Evolutionary conservation across 768 basidiomycete genomes (phyloP), one percentile per base, ranked within the genome.

Genomic region (Serendipita sp.): DNA sequence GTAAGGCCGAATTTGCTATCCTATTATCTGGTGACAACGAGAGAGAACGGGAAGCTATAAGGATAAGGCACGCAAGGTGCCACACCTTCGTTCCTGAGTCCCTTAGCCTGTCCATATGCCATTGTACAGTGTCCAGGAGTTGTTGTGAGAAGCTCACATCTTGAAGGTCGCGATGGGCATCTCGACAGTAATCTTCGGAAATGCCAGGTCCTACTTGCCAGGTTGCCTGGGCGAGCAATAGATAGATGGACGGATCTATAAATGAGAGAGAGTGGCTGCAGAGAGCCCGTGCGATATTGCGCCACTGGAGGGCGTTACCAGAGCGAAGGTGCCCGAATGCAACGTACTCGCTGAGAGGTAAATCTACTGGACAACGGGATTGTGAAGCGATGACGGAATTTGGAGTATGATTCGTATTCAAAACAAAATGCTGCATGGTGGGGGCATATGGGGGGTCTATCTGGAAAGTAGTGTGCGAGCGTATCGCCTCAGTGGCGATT

Each of bases 261-360:
- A 83, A 77, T 6, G 72, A 74, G 63, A 83, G 66, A 0, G 68
- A 67, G 23, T 73, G 71, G 4, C 72, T 72, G 4, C 73, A 72
- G n/a, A 83, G 66, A 66, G 79, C 79, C n/a, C 77, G 74, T 11
- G 74, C 64, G 44, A 83, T 76, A 64, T 82, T 82, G 44, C 76
- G 69, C 81, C 80, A 81, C 58, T 82, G 81, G 0, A 83, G 66
- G 1, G 64, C 69, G 0, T 72, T 64, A 0, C 81, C 80, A 43
- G 76, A 74, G 3, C 82, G 78, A 40, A 83, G 66, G 58, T 73
- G 71, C 10, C 74, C 76, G 62, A 80, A 83, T 0, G 77, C 73
- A 11, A 76, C 70, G 37, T 72, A 77, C 63, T 83, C 80, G 33
- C 83, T 79, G 1, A 79, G 65, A 5, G 66, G 73, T 27, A 83